These are phyloP conservation scores for Echria macrotheca DNA, from an alignment of 495 filamentous ascomycete species.

Conservation along the genomic window DNA sequence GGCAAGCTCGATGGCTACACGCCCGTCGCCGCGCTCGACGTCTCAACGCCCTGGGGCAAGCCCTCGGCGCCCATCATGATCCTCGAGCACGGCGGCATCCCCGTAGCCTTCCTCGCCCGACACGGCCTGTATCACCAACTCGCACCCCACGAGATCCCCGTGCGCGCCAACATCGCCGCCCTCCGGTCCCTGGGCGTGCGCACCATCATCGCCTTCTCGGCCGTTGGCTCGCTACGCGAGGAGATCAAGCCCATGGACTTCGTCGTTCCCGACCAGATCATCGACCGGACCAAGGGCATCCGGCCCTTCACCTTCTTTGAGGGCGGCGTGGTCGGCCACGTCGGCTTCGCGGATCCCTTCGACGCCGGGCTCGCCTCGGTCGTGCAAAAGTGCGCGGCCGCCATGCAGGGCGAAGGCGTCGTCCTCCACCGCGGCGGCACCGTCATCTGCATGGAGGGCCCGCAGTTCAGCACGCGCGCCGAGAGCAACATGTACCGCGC, in stretches of 20 bases:
- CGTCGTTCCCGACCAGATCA: conserved; percentile 90
- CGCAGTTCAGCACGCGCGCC: conserved; percentile 94
- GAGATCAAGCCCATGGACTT: conserved; percentile 93
- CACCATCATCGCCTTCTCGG: conserved; percentile 86
- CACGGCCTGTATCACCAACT: conserved; percentile 85
- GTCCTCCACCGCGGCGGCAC: conserved; percentile 71
- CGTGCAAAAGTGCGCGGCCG: conserved; percentile 66
- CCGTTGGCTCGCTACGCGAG: conserved; percentile 88
- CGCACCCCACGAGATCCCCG: conserved; percentile 86
- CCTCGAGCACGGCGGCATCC: conserved; percentile 72
- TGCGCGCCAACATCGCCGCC: conserved; percentile 91
- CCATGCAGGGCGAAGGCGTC: conserved; percentile 73
- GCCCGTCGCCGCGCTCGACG: conserved; percentile 67
- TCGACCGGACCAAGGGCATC: conserved; percentile 94
- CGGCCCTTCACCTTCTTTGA: conserved; percentile 96
- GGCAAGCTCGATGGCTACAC: conserved; percentile 63
- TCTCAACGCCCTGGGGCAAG: conserved; percentile 82
- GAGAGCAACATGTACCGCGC: conserved; percentile 91
- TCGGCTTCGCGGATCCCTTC: conserved; percentile 94
- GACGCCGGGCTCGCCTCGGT: conserved; percentile 69
- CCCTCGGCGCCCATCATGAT: conserved; percentile 89
- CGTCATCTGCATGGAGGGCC: conserved; percentile 93
- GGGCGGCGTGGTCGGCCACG: conserved; percentile 85
- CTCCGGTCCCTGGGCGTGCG: conserved; percentile 84
- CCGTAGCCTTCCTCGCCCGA: conserved; percentile 89